Conservation (phyloP, 768 basidiomycete genomes). For the Piloderma croceum region DNA sequence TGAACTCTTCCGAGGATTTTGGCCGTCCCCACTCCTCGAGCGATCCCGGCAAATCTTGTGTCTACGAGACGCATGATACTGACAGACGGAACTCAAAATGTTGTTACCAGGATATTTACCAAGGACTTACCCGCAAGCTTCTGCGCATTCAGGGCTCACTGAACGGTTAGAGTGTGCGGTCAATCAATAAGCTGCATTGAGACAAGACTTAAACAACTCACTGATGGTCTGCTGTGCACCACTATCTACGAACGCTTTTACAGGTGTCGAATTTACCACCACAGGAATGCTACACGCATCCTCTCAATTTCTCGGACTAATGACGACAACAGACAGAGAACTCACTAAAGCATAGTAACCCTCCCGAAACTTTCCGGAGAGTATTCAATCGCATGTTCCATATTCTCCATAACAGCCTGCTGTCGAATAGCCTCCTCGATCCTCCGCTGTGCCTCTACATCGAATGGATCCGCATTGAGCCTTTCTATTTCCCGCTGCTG, state of each 20-base stretch:
- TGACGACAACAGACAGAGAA: conserved; percentile 12
- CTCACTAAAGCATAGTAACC: conserved; percentile 96
- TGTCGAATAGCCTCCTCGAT: conserved; percentile 93
- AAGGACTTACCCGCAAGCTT: conserved; percentile 72
- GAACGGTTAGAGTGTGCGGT: not conserved
- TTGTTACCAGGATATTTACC: no score
- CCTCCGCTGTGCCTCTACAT: conserved; percentile 84
- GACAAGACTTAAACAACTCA: conserved; percentile 35
- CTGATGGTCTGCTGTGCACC: conserved; percentile 97
- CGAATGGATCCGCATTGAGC: conserved; percentile 84
- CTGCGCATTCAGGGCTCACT: conserved; percentile 93
- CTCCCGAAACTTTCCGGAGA: conserved; percentile 90
- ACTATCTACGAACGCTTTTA: conserved; percentile 97
- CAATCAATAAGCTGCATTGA: not conserved
- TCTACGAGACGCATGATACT: conserved; percentile 94
- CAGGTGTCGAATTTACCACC: conserved; percentile 85
- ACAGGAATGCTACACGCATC: conserved; percentile 60
- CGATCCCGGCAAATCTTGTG: conserved; percentile 81
- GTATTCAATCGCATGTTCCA: conserved; percentile 91
- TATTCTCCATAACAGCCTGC: conserved; percentile 85
- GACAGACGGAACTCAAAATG: no score
- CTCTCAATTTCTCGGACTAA: conserved; percentile 2
- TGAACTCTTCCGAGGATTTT: conserved; percentile 92
- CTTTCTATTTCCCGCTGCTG: conserved; percentile 56
- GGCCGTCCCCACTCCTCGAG: conserved; percentile 90